Percentiles rank a stretch among this genome's conserved stretches.
Conservation (phyloP, 2,329 filamentous ascomycete genomes). For the Biscogniauxia marginata region DNA sequence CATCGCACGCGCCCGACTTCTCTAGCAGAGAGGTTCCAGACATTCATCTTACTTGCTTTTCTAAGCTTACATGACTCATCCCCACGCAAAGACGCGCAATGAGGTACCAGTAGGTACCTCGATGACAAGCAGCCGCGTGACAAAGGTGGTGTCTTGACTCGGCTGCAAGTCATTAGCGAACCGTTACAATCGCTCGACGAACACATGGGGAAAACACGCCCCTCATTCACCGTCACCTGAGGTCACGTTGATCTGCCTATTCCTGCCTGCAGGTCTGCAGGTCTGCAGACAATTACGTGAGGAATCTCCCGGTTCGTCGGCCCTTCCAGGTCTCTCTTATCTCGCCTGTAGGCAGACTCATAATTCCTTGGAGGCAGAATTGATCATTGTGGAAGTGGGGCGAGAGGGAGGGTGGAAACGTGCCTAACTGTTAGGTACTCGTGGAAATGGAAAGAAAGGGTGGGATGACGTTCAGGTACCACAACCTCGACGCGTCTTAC, state of each 20-base stretch:
- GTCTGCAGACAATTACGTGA: neutral
- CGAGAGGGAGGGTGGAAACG: no score
- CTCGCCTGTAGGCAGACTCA: neutral
- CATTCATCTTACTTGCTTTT: neutral
- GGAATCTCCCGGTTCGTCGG: neutral
- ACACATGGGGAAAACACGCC: neutral
- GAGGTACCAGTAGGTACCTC: no score
- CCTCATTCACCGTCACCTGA: neutral
- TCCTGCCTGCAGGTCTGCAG: neutral
- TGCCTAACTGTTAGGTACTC: no score
- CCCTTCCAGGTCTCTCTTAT: neutral
- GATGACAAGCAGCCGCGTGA: neutral
- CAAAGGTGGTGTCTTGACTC: neutral
- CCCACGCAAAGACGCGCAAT: neutral
- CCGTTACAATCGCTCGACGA: neutral
- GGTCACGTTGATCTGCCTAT: neutral
- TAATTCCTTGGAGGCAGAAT: neutral
- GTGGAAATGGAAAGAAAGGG: neutral
- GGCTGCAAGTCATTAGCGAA: neutral
- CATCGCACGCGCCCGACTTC: neutral
- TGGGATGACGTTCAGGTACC: neutral
- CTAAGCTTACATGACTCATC: neutral
- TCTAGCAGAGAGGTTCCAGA: neutral
- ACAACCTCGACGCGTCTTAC: neutral
- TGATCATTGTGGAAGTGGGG: no score